Evolutionary conservation across 768 basidiomycete genomes (phyloP).

Genomic region (Boletus barrowsii): DNA sequence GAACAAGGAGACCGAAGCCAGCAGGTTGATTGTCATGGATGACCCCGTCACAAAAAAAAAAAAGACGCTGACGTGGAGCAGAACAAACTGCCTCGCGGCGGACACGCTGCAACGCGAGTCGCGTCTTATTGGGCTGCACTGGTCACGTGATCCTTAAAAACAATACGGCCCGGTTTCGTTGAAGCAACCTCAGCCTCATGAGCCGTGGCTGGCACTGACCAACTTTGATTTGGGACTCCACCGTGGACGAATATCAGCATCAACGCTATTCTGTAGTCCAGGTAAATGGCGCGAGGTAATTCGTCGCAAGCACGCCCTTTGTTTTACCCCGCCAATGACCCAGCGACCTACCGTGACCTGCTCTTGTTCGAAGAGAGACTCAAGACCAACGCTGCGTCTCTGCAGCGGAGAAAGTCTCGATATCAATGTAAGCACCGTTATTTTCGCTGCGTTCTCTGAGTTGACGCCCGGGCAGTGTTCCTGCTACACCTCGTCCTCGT

Average conservation of each 20-base stretch:
- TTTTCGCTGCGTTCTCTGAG: constrained; percentile 15
- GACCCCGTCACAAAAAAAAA: constrained; percentile 2
- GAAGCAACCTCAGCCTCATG: too few relatives aligned
- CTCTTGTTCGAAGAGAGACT: constrained; percentile 95
- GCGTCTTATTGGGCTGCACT: constrained; percentile 17
- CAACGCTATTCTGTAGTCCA: background rate
- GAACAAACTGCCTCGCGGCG: constrained; percentile 23
- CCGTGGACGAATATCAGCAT: background rate
- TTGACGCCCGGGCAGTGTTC: constrained; percentile 54
- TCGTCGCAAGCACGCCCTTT: constrained; percentile 30
- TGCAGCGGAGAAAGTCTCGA: constrained; percentile 74
- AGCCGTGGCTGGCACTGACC: background rate
- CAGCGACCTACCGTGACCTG: constrained; percentile 80
- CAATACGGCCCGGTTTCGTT: constrained; percentile 3
- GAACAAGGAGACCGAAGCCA: constrained; percentile 39
- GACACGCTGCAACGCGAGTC: constrained; percentile 17
- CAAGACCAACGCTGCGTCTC: constrained; percentile 83
- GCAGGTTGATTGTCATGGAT: constrained; percentile 37
- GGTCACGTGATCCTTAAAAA: constrained; percentile 24
- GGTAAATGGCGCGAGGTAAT: constrained; percentile 26
- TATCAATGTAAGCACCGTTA: constrained; percentile 65
- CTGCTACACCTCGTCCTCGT: constrained; percentile 63
- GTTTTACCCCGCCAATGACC: constrained; percentile 67
- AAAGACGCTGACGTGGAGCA: constrained; percentile 11
- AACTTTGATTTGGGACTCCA: background rate